Evolutionary conservation across 805 yeast genomes (phyloP), one percentile per base, ranked within the genome.

Genomic region (Ogataea nitratoaversa): DNA sequence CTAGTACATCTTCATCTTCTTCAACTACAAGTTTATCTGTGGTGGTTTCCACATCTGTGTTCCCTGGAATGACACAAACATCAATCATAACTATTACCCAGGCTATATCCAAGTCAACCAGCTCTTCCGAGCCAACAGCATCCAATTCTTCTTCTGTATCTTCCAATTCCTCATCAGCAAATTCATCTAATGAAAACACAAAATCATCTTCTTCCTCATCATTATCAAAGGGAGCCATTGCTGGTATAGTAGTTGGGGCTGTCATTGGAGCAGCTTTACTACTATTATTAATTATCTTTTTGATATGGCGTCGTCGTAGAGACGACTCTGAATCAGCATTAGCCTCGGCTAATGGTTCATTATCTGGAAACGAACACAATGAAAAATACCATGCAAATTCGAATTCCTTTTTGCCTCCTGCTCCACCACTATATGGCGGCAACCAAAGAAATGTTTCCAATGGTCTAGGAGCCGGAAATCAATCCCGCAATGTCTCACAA

Each of bases 211-310:
- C 44, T 14, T 38, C 49, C 2, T 29, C 47, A n/a, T 30, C 28
- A 7, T 36, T 63, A 24, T 48, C 58, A 17, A 54, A 52, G 18
- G 67, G 67, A 31, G 61, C 63, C 12, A 59, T 61, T 31, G 67
- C 67, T 8, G 67, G 67, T 30, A 57, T 62, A 14, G 67, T 56
- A 8, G 47, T 63, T 38, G 67, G 67, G 11, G 50, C 47, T 4
- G 48, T 63, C 2, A 36, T 49, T 20, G 67, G 66, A 19, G 36
- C 44, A 3, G 20, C 48, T 3, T 18, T 49, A 14, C 16, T 63
- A 3, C 33, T 44, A 3, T 40, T 41, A 1, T 24, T 34, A 8
- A 11, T 54, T 5, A n/a, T 54, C 22, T 41, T 59, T 36, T 47
- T 59, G 34, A 23, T 49, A 17, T 42, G 60, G 45, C 42, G 48